Conservation (phyloP, 2,329 filamentous ascomycete species). For the Camptophora hylomeconis region DNA sequence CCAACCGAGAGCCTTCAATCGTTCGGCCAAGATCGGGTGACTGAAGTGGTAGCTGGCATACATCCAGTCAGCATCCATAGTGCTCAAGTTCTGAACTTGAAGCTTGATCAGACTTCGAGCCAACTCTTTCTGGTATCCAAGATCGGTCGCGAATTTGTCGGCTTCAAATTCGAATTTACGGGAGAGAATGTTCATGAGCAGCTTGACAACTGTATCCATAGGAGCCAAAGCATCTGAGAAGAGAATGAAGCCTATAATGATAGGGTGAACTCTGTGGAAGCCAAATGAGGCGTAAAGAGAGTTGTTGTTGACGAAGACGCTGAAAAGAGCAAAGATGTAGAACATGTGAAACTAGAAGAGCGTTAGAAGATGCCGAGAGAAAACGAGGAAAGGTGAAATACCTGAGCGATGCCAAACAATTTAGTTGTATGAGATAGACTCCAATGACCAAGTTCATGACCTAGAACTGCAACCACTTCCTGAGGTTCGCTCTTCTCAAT, state of each 20-base stretch:
- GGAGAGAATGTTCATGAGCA: conserved; percentile 90
- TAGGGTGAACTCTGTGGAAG: conserved; percentile 69
- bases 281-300: conserved; percentile 87
- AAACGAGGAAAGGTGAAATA: conserved; percentile 26
- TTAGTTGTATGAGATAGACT: conserved; percentile 88
- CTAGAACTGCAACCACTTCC: conserved; percentile 88
- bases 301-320: conserved; percentile 89
- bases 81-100: conserved; percentile 94
- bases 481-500: conserved; percentile 87
- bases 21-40: conserved; percentile 88
- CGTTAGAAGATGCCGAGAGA: conserved; percentile 1
- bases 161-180: conserved; percentile 94
- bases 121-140: conserved; percentile 75
- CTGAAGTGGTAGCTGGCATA: conserved; percentile 98
- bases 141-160: conserved; percentile 69
- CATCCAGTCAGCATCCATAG: conserved; percentile 98
- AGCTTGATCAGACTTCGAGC: conserved; percentile 87
- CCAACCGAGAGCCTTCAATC: conserved; percentile 84
- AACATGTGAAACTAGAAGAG: conserved; percentile 66
- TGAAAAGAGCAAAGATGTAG: conserved; percentile 94
- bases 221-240: conserved; percentile 95
- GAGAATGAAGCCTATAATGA: conserved; percentile 92
- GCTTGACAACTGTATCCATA: conserved; percentile 87
- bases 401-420: conserved; percentile 74
- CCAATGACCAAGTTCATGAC: conserved; percentile 96